These are phyloP conservation scores for Bruguiera sexangula DNA, from an alignment of 345 rosid species.

Conservation along the genomic window DNA sequence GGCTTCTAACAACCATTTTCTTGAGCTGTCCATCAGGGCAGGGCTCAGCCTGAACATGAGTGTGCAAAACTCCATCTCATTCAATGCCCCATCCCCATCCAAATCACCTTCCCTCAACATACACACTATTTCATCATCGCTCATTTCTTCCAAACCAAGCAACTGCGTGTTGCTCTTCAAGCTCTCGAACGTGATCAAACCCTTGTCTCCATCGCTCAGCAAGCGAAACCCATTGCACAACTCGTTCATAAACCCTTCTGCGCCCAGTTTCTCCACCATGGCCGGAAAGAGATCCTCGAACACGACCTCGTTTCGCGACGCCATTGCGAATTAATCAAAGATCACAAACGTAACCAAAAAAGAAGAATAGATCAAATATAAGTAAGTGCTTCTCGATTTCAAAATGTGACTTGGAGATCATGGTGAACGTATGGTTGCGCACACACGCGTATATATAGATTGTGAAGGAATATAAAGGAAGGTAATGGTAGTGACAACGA, in stretches of 20 bases:
- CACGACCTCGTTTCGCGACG: conserved; percentile 22
- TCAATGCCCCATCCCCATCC: conserved; percentile 54
- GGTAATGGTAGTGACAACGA: conserved; percentile 26
- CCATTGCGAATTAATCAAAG: conserved; percentile 16
- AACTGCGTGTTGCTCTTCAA: conserved; percentile 38
- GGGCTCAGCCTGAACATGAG: conserved; percentile 68
- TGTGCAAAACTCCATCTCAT: conserved; percentile 53
- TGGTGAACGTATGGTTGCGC: background rate
- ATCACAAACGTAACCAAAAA: background rate
- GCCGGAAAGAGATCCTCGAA: conserved; percentile 58
- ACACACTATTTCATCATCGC: conserved; percentile 40
- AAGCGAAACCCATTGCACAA: conserved; percentile 47
- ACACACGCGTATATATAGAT: conserved; percentile 6
- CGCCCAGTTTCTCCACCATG: conserved; percentile 52
- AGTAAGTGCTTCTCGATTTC: too few species aligned
- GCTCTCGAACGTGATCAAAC: conserved; percentile 49
- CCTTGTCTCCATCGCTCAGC: conserved; percentile 46
- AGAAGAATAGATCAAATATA: too few species aligned
- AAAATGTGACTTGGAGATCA: too few species aligned
- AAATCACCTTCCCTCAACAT: conserved; percentile 60
- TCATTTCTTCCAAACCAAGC: conserved; percentile 48
- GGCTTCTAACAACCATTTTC: conserved; percentile 36
- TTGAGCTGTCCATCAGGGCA: conserved; percentile 40
- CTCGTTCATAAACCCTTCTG: conserved; percentile 59
- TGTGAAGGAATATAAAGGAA: background rate